phyloP scores from a whole-genome alignment of 495 filamentous ascomycete species.

The Penicillium bialowiezense region DNA sequence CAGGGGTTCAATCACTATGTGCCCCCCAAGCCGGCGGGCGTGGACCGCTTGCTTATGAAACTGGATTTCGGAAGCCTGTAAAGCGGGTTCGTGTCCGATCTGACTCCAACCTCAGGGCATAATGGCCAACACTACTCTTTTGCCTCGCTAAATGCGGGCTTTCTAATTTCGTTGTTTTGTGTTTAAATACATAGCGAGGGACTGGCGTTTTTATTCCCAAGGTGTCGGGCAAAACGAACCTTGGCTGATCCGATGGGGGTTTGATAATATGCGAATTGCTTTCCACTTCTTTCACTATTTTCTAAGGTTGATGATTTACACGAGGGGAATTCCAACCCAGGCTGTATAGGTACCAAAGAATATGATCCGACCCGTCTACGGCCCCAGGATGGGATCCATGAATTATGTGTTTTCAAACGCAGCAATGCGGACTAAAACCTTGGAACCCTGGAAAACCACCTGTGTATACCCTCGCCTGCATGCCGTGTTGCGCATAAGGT shows the following conservation, averaged over 20 bases:
- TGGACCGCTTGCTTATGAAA: conserved; percentile 83
- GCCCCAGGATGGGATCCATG: no score
- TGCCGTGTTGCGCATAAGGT: no score
- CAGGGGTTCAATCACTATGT: conserved; percentile 49
- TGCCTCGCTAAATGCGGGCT: not conserved
- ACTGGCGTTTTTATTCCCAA: conserved; percentile 4
- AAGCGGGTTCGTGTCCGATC: conserved; percentile 11
- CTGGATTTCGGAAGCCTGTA: conserved; percentile 64
- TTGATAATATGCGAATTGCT: not conserved
- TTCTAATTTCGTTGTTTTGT: not conserved
- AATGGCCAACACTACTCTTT: not conserved
- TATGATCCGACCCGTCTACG: no score
- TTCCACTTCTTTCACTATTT: not conserved
- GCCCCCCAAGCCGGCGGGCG: conserved; percentile 64
- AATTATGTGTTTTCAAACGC: no score
- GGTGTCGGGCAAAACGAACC: not conserved
- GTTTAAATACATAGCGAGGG: not conserved
- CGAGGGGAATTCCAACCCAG: no score
- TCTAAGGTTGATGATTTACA: no score
- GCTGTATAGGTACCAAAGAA: no score
- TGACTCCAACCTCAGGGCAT: conserved; percentile 8
- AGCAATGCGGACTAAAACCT: no score
- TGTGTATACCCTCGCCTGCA: no score
- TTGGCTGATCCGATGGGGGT: not conserved
- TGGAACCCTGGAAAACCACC: no score